A percentile compares a stretch with the other conserved stretches of the same genome.
phyloP scores from a whole-genome alignment of 2,329 filamentous ascomycete genomes.

The Phoma sp. region DNA sequence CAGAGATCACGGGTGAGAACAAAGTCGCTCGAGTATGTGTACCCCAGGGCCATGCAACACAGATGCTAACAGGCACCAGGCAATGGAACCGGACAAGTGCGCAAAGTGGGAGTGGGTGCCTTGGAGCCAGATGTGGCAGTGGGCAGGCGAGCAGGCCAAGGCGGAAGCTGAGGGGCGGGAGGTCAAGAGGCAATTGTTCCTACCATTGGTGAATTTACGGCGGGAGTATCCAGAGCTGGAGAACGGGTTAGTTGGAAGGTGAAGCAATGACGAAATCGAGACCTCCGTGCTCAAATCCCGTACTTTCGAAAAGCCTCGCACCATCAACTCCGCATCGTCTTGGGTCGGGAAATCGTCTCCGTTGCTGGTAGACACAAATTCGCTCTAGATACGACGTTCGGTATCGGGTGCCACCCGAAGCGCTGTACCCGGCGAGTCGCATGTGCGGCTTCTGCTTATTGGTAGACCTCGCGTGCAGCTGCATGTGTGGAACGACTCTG shows the following conservation, averaged over 20 bases:
- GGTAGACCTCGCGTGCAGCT: slow-evolving; percentile 12
- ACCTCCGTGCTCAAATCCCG: background rate
- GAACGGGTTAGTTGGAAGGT: slow-evolving; percentile 22
- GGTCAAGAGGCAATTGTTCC: slow-evolving; percentile 50
- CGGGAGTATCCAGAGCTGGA: slow-evolving; percentile 40
- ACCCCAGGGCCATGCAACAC: background rate
- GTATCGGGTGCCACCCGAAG: slow-evolving; percentile 2
- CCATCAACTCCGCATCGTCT: slow-evolving; percentile 7
- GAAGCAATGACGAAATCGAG: background rate
- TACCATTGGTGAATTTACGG: slow-evolving; percentile 57
- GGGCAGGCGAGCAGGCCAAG: slow-evolving; percentile 43
- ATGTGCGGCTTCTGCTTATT: background rate
- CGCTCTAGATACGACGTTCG: slow-evolving; percentile 1
- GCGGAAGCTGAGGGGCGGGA: slow-evolving; percentile 35
- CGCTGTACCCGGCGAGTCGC: slow-evolving; percentile 2
- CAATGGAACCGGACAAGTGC: slow-evolving; percentile 61
- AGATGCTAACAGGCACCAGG: slow-evolving; percentile 22
- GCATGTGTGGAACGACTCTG: slow-evolving; percentile 4
- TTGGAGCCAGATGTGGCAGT: slow-evolving; percentile 56
- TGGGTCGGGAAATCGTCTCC: background rate
- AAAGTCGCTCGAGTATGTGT: slow-evolving; percentile 61
- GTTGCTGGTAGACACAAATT: background rate
- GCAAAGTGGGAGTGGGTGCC: slow-evolving; percentile 60
- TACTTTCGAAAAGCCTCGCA: background rate
- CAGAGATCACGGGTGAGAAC: slow-evolving; percentile 55